These are phyloP conservation scores for Solanum hybrid DNA, from an alignment of 305 asterid species.

Conservation along the genomic window DNA sequence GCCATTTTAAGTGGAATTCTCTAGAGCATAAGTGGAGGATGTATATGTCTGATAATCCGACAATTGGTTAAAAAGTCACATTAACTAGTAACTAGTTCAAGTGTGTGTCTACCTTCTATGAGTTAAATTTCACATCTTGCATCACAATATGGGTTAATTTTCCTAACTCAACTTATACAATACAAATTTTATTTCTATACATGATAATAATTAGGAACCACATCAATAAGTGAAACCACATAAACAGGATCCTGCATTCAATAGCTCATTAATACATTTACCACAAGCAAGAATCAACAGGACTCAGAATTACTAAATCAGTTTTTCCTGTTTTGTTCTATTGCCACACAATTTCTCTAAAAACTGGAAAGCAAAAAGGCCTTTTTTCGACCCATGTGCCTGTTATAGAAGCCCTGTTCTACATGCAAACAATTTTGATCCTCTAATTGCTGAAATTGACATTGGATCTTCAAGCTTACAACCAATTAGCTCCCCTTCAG, in stretches of 20 bases:
- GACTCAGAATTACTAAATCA: neutral
- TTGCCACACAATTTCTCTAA: neutral
- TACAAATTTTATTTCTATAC: neutral
- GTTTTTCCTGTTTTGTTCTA: neutral
- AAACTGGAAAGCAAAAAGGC: too few relatives aligned
- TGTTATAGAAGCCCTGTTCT: too few relatives aligned
- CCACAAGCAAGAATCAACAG: neutral
- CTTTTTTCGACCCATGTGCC: too few relatives aligned
- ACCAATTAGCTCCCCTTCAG: too few relatives aligned
- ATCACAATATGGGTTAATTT: neutral
- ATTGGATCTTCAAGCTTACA: too few relatives aligned
- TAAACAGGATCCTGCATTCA: constrained; percentile 1
- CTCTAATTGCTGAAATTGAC: too few relatives aligned
- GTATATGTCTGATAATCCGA: neutral
- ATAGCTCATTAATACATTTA: neutral
- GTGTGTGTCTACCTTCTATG: neutral
- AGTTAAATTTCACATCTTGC: neutral
- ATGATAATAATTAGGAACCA: neutral
- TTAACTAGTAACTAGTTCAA: neutral
- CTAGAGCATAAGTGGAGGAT: neutral
- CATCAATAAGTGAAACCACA: neutral
- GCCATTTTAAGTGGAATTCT: neutral
- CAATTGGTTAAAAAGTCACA: neutral
- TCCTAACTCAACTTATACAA: neutral
- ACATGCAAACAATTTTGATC: too few relatives aligned